These are phyloP conservation scores for Ogataea henricii DNA, from an alignment of 805 yeast species.

Conservation along the genomic window DNA sequence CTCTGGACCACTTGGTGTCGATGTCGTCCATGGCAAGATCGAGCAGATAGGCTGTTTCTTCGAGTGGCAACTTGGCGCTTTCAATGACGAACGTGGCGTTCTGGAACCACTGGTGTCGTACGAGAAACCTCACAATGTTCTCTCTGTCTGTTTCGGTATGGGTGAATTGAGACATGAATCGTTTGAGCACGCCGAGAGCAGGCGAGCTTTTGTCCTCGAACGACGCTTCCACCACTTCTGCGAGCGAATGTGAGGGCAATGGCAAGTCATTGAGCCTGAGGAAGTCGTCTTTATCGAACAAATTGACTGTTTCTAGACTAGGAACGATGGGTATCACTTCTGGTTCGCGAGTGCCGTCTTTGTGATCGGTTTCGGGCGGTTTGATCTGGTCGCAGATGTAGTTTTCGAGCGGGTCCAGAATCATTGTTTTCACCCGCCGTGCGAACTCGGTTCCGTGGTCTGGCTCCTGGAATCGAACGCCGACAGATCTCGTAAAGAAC, in stretches of 20 bases:
- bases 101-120: slow-evolving; percentile 13
- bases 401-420: neutral
- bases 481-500: neutral
- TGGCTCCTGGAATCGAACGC: neutral
- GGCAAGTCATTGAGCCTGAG: neutral
- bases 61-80: slow-evolving; percentile 8
- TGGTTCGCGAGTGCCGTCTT: too few species aligned
- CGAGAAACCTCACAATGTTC: slow-evolving; percentile 7
- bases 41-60: slow-evolving; percentile 7
- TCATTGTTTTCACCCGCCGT: neutral
- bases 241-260: neutral
- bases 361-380: neutral
- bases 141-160: neutral
- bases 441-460: neutral
- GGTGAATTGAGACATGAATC: neutral
- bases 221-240: neutral
- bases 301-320: neutral
- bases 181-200: neutral
- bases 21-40: slow-evolving; percentile 7
- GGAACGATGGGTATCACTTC: neutral
- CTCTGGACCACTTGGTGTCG: slow-evolving; percentile 15
- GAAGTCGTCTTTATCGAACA: neutral
- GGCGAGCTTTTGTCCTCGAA: neutral
- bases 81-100: slow-evolving; percentile 15
- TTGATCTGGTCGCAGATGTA: neutral